Evolutionary conservation across 2,329 filamentous ascomycete genomes (phyloP).

Genomic region (Arthrobotrys pseudoclavata): DNA sequence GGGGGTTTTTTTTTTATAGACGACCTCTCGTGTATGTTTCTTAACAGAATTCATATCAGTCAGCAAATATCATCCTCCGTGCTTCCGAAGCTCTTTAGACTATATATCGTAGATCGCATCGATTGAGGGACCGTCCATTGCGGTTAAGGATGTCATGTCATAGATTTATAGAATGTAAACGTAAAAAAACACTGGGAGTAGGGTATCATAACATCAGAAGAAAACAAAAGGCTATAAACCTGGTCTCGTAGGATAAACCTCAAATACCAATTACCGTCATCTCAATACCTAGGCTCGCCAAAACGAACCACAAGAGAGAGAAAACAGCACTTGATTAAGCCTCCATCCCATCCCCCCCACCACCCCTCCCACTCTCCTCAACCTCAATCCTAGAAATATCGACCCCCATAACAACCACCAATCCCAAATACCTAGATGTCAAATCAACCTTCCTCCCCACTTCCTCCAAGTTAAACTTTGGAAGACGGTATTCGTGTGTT

Average conservation of each 20-base stretch:
- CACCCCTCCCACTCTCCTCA: slow-evolving; percentile 71
- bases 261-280: too few species aligned
- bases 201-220: too few species aligned
- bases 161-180: too few species aligned
- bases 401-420: slow-evolving; percentile 89
- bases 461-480: slow-evolving; percentile 66
- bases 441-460: slow-evolving; percentile 73
- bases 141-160: too few species aligned
- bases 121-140: too few species aligned
- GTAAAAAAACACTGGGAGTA: too few species aligned
- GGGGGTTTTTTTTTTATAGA: slow-evolving; percentile 17
- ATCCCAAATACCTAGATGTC: slow-evolving; percentile 86
- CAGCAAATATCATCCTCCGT: slow-evolving; percentile 1
- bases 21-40: slow-evolving; percentile 24
- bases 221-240: too few species aligned
- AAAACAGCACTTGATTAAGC: too few species aligned
- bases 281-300: too few species aligned
- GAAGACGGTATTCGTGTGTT: slow-evolving; percentile 89
- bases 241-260: too few species aligned
- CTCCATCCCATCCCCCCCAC: slow-evolving; percentile 15
- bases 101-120: too few species aligned
- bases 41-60: slow-evolving; percentile 18
- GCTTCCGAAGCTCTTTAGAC: not conserved
- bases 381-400: slow-evolving; percentile 90
- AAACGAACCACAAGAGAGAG: too few species aligned